Evolutionary conservation across 2,329 filamentous ascomycete genomes (phyloP), one percentile per base, ranked within the genome.

Genomic region (Diaporthe amygdali): DNA sequence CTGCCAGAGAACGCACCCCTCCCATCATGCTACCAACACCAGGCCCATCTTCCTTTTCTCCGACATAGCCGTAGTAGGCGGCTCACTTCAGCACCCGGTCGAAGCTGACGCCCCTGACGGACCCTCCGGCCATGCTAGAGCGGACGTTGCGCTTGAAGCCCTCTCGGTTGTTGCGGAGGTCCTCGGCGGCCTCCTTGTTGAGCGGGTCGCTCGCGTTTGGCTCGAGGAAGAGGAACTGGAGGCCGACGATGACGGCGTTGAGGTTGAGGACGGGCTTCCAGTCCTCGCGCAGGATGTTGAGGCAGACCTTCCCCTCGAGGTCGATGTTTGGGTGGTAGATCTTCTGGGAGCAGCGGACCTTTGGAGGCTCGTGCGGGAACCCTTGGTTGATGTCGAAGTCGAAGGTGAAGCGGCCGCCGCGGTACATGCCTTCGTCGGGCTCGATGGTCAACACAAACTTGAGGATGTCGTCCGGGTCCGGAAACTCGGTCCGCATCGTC

Each of bases 241-340:
- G 84, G 51, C 96, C 96, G 67, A 98, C 95, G 76, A 99, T 96
- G 49, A 98, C 95, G 20, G 96, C 95, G 80, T 98, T 98, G 80
- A 99, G 83, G 81, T 98, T 98, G 80, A 99, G 85, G 54, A 99
- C 96, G 0, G 96, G 96, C 87, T 98, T 99, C 96, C 96, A 99
- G 85, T 99, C 96, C 84, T 99, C 96, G 73, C 96, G 88, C 78
- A 99, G 83, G 78, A 99, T 99, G 82, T 99, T 99, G 79, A 99
- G 84, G 85, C 96, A 99, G 74, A 99, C 95, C 80, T 99, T 99
- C 76, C 96, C 96, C 81, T 98, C 94, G 49, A 97, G 88, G 79
- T 99, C 96, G 80, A 99, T 99, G 83, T 99, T 99, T 7, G 96
- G 96, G 81, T 99, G 96, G 85, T 99, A 99, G 78, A 99, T 98